A percentile compares a stretch with the other conserved stretches of the same genome.
phyloP scores from a whole-genome alignment of 495 filamentous ascomycete species.

The Aspergillus incahuasiensis region DNA sequence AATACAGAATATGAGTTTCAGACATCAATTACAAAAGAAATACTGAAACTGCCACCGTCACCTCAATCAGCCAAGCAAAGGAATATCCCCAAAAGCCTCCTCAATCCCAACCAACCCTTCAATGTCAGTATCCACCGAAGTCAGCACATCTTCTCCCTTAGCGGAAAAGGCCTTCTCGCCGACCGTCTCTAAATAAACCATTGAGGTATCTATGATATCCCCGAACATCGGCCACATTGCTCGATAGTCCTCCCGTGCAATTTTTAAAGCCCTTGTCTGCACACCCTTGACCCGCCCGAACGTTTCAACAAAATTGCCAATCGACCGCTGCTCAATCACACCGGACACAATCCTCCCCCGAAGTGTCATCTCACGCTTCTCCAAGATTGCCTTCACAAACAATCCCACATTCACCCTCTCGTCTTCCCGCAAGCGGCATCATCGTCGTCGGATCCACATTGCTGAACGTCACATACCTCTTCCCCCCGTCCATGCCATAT shows the following conservation, averaged over 20 bases:
- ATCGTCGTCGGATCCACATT: slow-evolving; percentile 24
- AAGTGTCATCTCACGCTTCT: slow-evolving; percentile 25
- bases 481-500: slow-evolving; percentile 4
- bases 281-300: slow-evolving; percentile 35
- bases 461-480: slow-evolving; percentile 31
- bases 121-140: slow-evolving; percentile 3
- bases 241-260: slow-evolving; percentile 10
- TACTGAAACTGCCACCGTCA: no score
- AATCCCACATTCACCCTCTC: slow-evolving; percentile 30
- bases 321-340: slow-evolving; percentile 19
- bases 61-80: background rate
- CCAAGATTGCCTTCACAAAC: slow-evolving; percentile 36
- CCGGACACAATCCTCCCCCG: slow-evolving; percentile 28
- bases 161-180: slow-evolving; percentile 4
- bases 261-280: slow-evolving; percentile 18
- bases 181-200: slow-evolving; percentile 8
- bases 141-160: slow-evolving; percentile 7
- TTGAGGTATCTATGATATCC: slow-evolving; percentile 9
- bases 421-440: slow-evolving; percentile 36
- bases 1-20: no score
- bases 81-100: slow-evolving; percentile 7
- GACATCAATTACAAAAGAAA: no score
- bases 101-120: slow-evolving; percentile 12
- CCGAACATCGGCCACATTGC: slow-evolving; percentile 14
- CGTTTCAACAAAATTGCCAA: slow-evolving; percentile 30